These are phyloP conservation scores for Leptographium flavum DNA, from an alignment of 2,329 filamentous ascomycete genomes.

Conservation along the genomic window DNA sequence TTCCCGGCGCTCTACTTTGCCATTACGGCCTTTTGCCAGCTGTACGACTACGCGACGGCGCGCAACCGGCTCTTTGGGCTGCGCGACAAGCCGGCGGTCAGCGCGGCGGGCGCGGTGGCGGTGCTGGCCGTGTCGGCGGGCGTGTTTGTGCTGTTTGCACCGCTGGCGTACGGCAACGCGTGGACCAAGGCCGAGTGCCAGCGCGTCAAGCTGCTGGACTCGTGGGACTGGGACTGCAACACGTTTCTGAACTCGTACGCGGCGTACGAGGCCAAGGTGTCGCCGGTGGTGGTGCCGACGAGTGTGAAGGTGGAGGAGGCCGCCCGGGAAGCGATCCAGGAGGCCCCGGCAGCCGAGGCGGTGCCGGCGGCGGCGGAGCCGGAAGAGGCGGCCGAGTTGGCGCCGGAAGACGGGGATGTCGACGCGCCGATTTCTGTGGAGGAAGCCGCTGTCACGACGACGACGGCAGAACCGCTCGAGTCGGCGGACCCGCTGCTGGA, in stretches of 20 bases:
- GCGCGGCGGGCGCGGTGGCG: constrained; percentile 55
- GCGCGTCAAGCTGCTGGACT: constrained; percentile 70
- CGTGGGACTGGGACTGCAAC: constrained; percentile 98
- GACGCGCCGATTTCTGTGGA: too few relatives aligned
- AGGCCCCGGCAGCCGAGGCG: neutral
- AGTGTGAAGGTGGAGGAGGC: constrained; percentile 7
- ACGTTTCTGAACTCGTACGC: constrained; percentile 72
- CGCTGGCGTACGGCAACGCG: constrained; percentile 79
- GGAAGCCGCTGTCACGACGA: too few relatives aligned
- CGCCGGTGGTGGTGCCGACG: too few relatives aligned
- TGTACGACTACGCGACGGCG: constrained; percentile 71
- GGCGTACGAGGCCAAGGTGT: neutral
- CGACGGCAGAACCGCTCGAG: too few relatives aligned
- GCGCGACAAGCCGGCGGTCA: constrained; percentile 56
- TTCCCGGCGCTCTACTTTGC: constrained; percentile 95
- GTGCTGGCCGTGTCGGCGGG: constrained; percentile 63
- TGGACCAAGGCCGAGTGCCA: constrained; percentile 88
- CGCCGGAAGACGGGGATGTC: too few relatives aligned
- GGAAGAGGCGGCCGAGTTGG: too few relatives aligned
- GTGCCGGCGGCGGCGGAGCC: constrained; percentile 21
- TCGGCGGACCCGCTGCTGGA: too few relatives aligned
- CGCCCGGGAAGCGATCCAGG: neutral
- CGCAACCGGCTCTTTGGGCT: constrained; percentile 56
- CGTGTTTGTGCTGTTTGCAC: constrained; percentile 74
- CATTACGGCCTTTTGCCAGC: constrained; percentile 75